Percentiles rank a stretch among this genome's conserved stretches.
These are phyloP conservation scores for Tuber indicum DNA, from an alignment of 495 filamentous ascomycete genomes.

Conservation along the genomic window DNA sequence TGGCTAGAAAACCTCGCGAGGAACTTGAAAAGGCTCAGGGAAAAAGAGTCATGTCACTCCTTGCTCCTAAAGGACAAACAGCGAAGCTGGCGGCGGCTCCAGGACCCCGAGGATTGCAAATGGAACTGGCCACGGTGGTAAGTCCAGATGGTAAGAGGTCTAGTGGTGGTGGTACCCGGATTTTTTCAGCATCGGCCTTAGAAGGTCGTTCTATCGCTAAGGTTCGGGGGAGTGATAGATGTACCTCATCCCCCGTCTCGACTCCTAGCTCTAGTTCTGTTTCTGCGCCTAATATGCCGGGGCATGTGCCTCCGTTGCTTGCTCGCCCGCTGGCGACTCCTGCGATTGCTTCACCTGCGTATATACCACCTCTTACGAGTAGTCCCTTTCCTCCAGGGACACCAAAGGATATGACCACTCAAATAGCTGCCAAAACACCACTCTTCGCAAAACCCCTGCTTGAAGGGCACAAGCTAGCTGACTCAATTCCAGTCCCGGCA, in stretches of 20 bases:
- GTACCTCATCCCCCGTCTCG: neutral
- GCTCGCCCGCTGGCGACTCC: neutral
- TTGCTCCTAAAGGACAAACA: neutral
- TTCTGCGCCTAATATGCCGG: neutral
- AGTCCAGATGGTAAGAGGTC: neutral
- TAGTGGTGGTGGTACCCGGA: neutral
- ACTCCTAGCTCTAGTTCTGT: neutral
- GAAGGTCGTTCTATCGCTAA: neutral
- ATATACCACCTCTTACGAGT: neutral
- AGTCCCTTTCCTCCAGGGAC: neutral
- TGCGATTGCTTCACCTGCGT: neutral
- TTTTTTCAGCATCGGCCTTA: neutral
- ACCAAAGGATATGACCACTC: neutral
- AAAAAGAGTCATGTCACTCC: neutral
- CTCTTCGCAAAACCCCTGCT: neutral
- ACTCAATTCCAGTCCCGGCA: neutral
- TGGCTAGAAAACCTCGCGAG: neutral
- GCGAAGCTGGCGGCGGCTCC: neutral
- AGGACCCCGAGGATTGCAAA: neutral
- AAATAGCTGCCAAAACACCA: neutral
- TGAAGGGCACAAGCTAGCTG: neutral
- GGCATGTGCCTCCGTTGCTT: neutral
- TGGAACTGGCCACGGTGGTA: too few species aligned
- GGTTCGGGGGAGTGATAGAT: neutral
- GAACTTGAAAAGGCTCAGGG: neutral